A percentile compares a stretch with the other conserved stretches of the same genome.
phyloP scores from a whole-genome alignment of 2,329 filamentous ascomycete genomes.

The Neofusicoccum parvum region DNA sequence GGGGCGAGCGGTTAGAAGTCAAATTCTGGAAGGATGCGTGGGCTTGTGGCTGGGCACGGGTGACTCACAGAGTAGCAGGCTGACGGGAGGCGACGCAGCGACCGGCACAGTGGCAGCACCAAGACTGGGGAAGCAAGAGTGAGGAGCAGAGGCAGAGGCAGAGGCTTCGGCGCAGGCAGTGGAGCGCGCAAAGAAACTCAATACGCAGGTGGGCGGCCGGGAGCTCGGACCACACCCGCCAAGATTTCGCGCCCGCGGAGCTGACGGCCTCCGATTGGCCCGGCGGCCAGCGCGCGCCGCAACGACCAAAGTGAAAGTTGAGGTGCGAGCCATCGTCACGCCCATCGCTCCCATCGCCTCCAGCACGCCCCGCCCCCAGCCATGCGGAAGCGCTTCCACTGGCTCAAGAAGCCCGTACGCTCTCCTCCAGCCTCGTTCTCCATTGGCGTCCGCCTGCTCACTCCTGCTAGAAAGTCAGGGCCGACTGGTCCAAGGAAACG shows the following conservation, averaged over 20 bases:
- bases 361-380: slow-evolving; percentile 22
- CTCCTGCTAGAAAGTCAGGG: slow-evolving; percentile 74
- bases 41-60: background rate
- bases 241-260: slow-evolving; percentile 8
- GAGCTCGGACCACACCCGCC: slow-evolving; percentile 13
- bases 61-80: background rate
- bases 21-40: slow-evolving; percentile 12
- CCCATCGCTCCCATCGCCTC: slow-evolving; percentile 7
- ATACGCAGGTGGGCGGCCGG: background rate
- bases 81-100: background rate
- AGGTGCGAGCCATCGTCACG: background rate
- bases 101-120: background rate
- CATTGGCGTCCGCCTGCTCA: background rate
- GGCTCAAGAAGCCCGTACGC: slow-evolving; percentile 66
- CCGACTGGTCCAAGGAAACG: slow-evolving; percentile 98
- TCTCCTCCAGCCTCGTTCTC: slow-evolving; percentile 20
- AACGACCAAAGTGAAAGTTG: slow-evolving; percentile 14
- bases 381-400: slow-evolving; percentile 64
- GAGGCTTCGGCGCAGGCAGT: background rate
- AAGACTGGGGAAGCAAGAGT: background rate
- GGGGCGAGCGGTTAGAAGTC: slow-evolving; percentile 15
- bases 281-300: background rate
- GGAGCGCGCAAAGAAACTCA: slow-evolving; percentile 6
- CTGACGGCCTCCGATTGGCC: slow-evolving; percentile 12
- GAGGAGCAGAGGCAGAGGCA: no score